These are phyloP conservation scores for Colletotrichum musicola DNA, from an alignment of 2,329 filamentous ascomycete species.

Conservation along the genomic window DNA sequence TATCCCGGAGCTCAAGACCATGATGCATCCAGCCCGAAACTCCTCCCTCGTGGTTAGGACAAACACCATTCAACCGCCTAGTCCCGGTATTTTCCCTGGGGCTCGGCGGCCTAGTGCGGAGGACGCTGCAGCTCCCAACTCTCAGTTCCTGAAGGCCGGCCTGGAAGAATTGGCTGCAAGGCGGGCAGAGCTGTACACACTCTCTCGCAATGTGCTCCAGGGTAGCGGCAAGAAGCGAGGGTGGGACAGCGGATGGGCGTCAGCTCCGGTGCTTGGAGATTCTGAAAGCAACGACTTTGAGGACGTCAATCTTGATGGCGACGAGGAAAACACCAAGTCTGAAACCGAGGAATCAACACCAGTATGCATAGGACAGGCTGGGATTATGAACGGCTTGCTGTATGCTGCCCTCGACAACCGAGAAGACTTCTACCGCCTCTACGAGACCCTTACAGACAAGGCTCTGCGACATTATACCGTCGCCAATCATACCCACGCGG, in stretches of 20 bases:
- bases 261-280: slow-evolving; percentile 65
- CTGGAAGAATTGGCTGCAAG: slow-evolving; percentile 85
- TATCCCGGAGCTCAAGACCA: slow-evolving; percentile 77
- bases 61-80: slow-evolving; percentile 54
- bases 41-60: slow-evolving; percentile 68
- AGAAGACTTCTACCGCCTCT: slow-evolving; percentile 75
- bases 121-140: slow-evolving; percentile 50
- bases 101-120: slow-evolving; percentile 54
- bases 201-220: slow-evolving; percentile 85
- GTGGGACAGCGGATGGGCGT: slow-evolving; percentile 83
- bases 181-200: slow-evolving; percentile 83
- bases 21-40: slow-evolving; percentile 75
- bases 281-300: slow-evolving; percentile 64
- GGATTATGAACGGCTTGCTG: slow-evolving; percentile 69
- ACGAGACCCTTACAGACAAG: slow-evolving; percentile 85
- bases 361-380: slow-evolving; percentile 44
- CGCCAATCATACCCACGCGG: slow-evolving; percentile 82
- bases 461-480: slow-evolving; percentile 86
- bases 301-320: slow-evolving; percentile 67
- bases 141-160: slow-evolving; percentile 71
- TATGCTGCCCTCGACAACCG: slow-evolving; percentile 71
- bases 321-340: slow-evolving; percentile 43
- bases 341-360: slow-evolving; percentile 33
- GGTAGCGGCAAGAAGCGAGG: slow-evolving; percentile 76
- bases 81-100: slow-evolving; percentile 67